Percentiles rank a stretch among this genome's conserved stretches.
These are phyloP conservation scores for Xerocomus brunneocitrinus DNA, from an alignment of 768 basidiomycete species.

Conservation along the genomic window DNA sequence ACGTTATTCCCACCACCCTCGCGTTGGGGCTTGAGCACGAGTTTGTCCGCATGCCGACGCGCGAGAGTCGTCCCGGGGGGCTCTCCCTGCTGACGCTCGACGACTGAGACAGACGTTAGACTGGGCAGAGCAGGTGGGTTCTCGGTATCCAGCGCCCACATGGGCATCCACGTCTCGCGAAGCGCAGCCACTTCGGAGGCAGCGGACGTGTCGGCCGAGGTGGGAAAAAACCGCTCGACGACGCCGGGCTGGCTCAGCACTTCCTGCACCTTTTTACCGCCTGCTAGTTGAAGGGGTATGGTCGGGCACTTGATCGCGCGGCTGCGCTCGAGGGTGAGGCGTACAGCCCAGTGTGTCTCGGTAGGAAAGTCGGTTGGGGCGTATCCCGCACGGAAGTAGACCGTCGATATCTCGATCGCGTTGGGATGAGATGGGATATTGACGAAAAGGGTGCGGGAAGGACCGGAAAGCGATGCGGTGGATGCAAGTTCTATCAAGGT, in stretches of 20 bases:
- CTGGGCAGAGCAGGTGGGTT: background rate
- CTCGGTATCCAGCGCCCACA: slow-evolving; percentile 68
- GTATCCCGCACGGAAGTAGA: slow-evolving; percentile 93
- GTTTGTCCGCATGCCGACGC: slow-evolving; percentile 36
- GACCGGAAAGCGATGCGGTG: slow-evolving; percentile 49
- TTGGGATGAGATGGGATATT: background rate
- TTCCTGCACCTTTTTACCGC: slow-evolving; percentile 94
- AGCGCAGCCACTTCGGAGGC: slow-evolving; percentile 42
- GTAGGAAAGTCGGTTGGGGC: slow-evolving; percentile 76
- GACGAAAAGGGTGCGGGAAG: slow-evolving; percentile 42
- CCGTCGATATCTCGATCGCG: slow-evolving; percentile 68
- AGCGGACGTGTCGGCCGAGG: too few relatives aligned
- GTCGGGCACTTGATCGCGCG: slow-evolving; percentile 90
- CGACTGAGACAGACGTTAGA: background rate
- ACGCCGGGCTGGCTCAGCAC: slow-evolving; percentile 70
- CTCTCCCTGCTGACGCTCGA: slow-evolving; percentile 2
- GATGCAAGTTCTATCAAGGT: slow-evolving; percentile 66
- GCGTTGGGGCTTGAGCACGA: slow-evolving; percentile 95
- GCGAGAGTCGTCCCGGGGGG: slow-evolving; percentile 22
- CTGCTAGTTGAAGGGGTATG: slow-evolving; percentile 89
- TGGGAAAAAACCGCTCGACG: slow-evolving; percentile 67
- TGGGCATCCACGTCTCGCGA: slow-evolving; percentile 76
- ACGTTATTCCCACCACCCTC: slow-evolving; percentile 98
- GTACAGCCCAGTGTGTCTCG: slow-evolving; percentile 59
- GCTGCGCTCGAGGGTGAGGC: slow-evolving; percentile 75